Base-by-base conservation (phyloP, 306 rosid species). In the Lathyrus oleraceus region DNA sequence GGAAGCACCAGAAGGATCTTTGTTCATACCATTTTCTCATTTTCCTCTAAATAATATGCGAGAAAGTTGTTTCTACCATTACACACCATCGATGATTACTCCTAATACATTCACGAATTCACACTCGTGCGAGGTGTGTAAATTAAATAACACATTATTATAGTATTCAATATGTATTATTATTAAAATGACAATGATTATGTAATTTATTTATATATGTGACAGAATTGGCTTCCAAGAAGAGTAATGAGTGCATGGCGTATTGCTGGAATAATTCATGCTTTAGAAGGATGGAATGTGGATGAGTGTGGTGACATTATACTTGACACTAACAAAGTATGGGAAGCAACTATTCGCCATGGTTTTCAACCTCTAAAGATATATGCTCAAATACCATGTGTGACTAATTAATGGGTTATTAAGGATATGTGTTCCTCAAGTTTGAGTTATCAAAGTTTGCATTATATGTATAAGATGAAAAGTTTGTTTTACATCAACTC, bases 161-260 rank as follows among this genome's bases (percentile, higher is more conserved):
- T 6, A 47, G 10, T 10, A 35, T 35, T 35, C 39, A 35, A 35
- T 35, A 35, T 35, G 10, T 35, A 35, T 8, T 1, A 32, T 7
- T 1, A 35, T 16, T 47, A 15, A 48, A 44, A 44, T 13, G 53
- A 35, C 10, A 35, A 7, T 35, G 0, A 35, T 47, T n/a, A 15
- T 2, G 0, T 47, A 47, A 47, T 15, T 7, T n/a, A n/a, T n/a
- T 8, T 38, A 0, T 39, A 21, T 70, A 4, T 57, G n/a, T 27
- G 4, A 28, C 63, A 74, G 83, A 74, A 79, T 42, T 86, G 92
- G 96, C 49, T 89, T 58, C 82, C 85, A 15, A 83, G 96, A 68
- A 81, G 83, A 58, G 88, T 81, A 36, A 87, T 87, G 85, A 86
- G 90, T 69, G 92, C 85, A 3, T 87, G 92, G 86, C 84, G 89